phyloP scores from a whole-genome alignment of 192 early-diverging fungal genomes.

The Backusella luteola region DNA sequence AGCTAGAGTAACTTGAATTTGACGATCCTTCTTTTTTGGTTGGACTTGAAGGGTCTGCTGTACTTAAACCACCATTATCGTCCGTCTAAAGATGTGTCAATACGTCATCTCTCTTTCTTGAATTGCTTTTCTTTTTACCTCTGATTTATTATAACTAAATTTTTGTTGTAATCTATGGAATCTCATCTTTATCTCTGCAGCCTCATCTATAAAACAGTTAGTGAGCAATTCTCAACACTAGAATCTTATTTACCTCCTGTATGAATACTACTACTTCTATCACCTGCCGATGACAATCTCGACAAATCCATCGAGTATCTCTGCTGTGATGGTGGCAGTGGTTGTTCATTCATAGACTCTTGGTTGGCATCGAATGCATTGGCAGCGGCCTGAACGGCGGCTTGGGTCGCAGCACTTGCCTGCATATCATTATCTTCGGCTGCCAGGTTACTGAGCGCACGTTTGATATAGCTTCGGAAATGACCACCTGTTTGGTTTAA shows the following conservation, averaged over 20 bases:
- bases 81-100: background rate
- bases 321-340: background rate
- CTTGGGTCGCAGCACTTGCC: constrained; percentile 20
- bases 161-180: constrained; percentile 60
- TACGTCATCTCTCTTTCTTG: too few relatives aligned
- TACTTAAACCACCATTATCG: background rate
- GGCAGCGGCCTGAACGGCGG: background rate
- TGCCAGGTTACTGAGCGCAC: constrained; percentile 60
- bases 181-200: constrained; percentile 47
- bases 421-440: constrained; percentile 47
- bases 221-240: too few relatives aligned
- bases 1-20: background rate
- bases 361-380: background rate
- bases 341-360: background rate
- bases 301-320: background rate
- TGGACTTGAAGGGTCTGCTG: background rate
- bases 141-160: constrained; percentile 44
- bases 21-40: constrained; percentile 2
- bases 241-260: constrained; percentile 6
- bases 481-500: constrained; percentile 62
- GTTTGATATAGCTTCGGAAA: constrained; percentile 75
- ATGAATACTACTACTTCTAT: constrained; percentile 8
- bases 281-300: background rate
- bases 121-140: background rate
- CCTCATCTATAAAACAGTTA: constrained; percentile 20